Evolutionary conservation across 305 asterid genomes (phyloP), one percentile per base, ranked within the genome.

Genomic region (Striga hermonthica): DNA sequence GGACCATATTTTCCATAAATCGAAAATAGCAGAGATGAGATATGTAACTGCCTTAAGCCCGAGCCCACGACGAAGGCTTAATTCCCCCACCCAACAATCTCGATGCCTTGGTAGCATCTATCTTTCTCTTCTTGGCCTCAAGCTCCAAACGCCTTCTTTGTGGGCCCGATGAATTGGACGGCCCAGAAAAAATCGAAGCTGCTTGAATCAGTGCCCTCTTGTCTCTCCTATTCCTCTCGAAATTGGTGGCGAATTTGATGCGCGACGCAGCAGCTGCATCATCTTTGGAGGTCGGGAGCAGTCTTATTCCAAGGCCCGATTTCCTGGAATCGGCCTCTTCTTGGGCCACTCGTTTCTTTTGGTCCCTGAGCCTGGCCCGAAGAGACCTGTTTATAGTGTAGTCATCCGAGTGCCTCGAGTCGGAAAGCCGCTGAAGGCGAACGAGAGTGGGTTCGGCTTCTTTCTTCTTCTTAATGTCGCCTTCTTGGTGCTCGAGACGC

Each of bases 401-500:
- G 75, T 93, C 92, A 70, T 90, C 90, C 34, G 82, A 81, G 72
- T 93, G 98, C 64, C 95, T 72, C 52, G 85, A 70, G 72, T 93
- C 96, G 53, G 97, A 90, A 38, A 93, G 72, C 55, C 85, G 76
- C 72, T 87, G 97, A 57, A 92, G 89, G 22, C 96, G 96, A 39
- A 92, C 94, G 16, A 93, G 81, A 62, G 57, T 70, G 2, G 98
- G 98, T 65, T 90, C 95, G 1, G 96, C 96, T 82, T 90, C 92
- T 78, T 84, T 93, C 79, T 87, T 89, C 82, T 90, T 90, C 66
- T 90, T 86, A 73, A 89, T 55, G 75, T 93, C 97, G 66, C 84
- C 86, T 71, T 86, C 98, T 75, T 87, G 85, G 81, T 93, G 98
- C 79, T 90, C 98, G 35, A 90, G 97, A 49, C 88, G 87, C 67